Base-by-base conservation (phyloP, 192 early-diverging fungal species). In the Entomortierella chlamydospora region DNA sequence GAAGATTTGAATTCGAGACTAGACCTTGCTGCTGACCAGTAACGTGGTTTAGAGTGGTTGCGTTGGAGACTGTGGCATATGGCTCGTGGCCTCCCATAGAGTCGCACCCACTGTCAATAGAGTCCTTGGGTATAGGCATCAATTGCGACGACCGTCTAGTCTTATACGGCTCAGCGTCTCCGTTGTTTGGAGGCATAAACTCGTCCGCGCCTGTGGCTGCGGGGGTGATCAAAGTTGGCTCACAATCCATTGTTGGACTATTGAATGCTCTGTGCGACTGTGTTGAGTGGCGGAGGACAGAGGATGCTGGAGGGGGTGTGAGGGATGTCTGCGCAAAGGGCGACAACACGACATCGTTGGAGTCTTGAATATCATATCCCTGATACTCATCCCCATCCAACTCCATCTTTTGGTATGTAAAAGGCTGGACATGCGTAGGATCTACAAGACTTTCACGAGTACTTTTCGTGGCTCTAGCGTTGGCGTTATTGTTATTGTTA, bases 381-480 rank as follows among this genome's bases (percentile, higher is more conserved):
- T 41, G 11, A 31, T 60, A 63, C 4, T 33, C 57, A 47, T 60
- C 55, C n/a, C 50, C 58, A 15, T 59, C 61, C 11, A 33, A 39
- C 25, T 57, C 56, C 49, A 49, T 33, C 39, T 60, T 63, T 34
- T 33, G 45, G 57, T 59, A 47, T 49, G 20, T 29, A n/a, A 50
- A 34, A 10, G 49, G 54, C 4, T 54, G 51, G 17, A 30, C 17
- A 34, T 66, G 71, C 0, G 52, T 51, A 10, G 74, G 74, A 42
- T 78, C 74, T 6, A 78, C 61, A 37, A 78, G 56, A 28, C 74
- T 78, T 49, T 78, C 74, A 10, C 74, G 74, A 5, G 56, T 54
- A 26, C 25, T 62, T 11, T n/a, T 25, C 12, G 28, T 50, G 18
- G n/a, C 45, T 22, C 29, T 53, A 23, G 17, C n/a, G 25, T 50